These are phyloP conservation scores for Clonostachys rosea DNA, from an alignment of 2,329 filamentous ascomycete species.

Conservation along the genomic window DNA sequence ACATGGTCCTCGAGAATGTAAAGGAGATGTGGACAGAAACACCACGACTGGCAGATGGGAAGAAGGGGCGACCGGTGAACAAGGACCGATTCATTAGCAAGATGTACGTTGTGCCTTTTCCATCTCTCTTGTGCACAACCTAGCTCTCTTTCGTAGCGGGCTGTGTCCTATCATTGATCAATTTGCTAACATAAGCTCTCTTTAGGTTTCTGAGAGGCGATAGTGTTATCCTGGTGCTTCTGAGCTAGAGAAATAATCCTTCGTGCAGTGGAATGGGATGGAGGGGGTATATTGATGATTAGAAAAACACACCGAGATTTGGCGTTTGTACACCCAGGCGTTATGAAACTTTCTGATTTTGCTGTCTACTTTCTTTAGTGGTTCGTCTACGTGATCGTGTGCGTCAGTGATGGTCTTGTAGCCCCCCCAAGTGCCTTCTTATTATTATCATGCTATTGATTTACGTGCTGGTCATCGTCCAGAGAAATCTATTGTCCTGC, in stretches of 20 bases:
- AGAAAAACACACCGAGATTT: background rate
- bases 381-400: too few relatives aligned
- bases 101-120: conserved; percentile 57
- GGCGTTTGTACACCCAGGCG: too few relatives aligned
- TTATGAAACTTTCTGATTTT: too few relatives aligned
- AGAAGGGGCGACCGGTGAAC: conserved; percentile 87
- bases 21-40: conserved; percentile 99
- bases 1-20: conserved; percentile 96
- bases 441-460: background rate
- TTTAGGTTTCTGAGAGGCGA: conserved; percentile 81
- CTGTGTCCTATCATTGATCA: background rate
- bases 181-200: background rate
- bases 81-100: conserved; percentile 99
- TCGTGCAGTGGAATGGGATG: background rate
- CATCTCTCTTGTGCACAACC: too few relatives aligned
- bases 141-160: background rate
- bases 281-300: background rate
- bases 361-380: too few relatives aligned
- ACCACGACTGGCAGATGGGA: conserved; percentile 74
- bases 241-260: conserved; percentile 50
- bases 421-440: background rate
- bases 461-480: too few relatives aligned
- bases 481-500: conserved; percentile 30
- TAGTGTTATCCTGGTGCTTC: conserved; percentile 79
- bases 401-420: too few relatives aligned